phyloP scores from a whole-genome alignment of 1,284 basidiomycete genomes.

The Ceratobasidium sp. region DNA sequence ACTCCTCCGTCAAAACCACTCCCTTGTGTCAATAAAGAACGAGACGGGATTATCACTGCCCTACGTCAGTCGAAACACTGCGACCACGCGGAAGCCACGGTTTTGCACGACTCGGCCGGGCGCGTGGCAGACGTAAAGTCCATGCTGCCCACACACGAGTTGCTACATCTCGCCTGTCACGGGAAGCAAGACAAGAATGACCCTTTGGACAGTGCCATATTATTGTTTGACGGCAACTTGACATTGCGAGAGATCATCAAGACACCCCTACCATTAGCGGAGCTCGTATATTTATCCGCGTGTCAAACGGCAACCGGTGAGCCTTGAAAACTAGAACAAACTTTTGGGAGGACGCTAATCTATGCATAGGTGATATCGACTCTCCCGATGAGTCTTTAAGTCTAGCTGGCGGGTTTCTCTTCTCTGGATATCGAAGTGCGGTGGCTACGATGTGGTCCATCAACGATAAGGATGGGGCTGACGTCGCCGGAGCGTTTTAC shows the following conservation, averaged over 20 bases:
- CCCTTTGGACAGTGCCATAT: slow-evolving; percentile 7
- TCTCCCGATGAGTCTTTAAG: slow-evolving; percentile 25
- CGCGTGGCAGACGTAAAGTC: neutral
- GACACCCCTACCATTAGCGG: slow-evolving; percentile 13
- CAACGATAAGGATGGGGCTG: slow-evolving; percentile 20
- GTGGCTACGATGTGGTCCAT: slow-evolving; percentile 36
- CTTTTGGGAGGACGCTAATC: neutral
- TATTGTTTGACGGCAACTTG: slow-evolving; percentile 12
- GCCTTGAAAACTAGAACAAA: neutral
- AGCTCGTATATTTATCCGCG: slow-evolving; percentile 38
- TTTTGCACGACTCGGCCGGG: slow-evolving; percentile 15
- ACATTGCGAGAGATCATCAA: slow-evolving; percentile 38
- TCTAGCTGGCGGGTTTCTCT: slow-evolving; percentile 26
- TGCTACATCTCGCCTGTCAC: slow-evolving; percentile 38
- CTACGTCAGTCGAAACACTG: neutral
- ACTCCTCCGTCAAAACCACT: slow-evolving; percentile 1
- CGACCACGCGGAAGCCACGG: neutral
- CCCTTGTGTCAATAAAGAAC: slow-evolving; percentile 11
- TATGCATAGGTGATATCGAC: slow-evolving; percentile 11
- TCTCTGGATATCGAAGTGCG: slow-evolving; percentile 16
- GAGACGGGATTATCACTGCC: slow-evolving; percentile 2
- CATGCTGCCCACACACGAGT: neutral
- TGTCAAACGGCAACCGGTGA: slow-evolving; percentile 33
- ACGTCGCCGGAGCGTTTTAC: slow-evolving; percentile 21
- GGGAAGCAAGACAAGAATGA: slow-evolving; percentile 31